Evolutionary conservation across 192 early-diverging fungal species (phyloP).

Genomic region (Gryganskiella cystojenkinii): DNA sequence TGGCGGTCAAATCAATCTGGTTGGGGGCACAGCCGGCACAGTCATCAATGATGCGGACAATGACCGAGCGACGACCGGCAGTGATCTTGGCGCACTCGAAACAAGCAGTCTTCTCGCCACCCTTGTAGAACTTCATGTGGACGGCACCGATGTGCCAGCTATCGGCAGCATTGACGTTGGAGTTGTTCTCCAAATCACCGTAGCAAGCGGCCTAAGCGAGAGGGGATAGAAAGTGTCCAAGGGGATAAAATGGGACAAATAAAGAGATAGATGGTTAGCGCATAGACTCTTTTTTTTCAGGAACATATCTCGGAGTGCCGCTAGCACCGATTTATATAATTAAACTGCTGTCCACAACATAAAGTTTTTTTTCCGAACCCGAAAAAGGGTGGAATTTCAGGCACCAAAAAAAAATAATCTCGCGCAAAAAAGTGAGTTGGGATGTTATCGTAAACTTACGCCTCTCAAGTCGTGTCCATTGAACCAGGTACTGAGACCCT

Average conservation of each 20-base stretch:
- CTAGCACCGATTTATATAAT: neutral
- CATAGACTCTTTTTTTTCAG: too few relatives aligned
- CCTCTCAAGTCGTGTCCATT: neutral
- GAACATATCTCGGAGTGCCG: too few relatives aligned
- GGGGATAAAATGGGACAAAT: neutral
- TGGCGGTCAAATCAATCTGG: constrained; percentile 50
- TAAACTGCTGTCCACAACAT: neutral
- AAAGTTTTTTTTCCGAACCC: neutral
- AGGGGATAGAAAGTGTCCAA: neutral
- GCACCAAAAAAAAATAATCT: neutral
- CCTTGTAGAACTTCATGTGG: constrained; percentile 24
- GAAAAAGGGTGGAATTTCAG: too few relatives aligned
- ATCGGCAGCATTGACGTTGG: constrained; percentile 34
- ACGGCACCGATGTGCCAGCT: constrained; percentile 49
- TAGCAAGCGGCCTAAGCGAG: constrained; percentile 34
- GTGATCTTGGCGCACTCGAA: constrained; percentile 51
- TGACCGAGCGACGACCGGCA: constrained; percentile 6
- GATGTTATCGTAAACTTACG: constrained; percentile 15
- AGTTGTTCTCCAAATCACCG: constrained; percentile 34
- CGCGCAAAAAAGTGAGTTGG: neutral
- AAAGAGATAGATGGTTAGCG: neutral
- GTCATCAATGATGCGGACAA: constrained; percentile 50
- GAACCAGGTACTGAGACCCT: neutral
- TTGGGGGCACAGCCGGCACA: constrained; percentile 40
- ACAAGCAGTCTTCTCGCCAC: constrained; percentile 23